These are phyloP conservation scores for Geotrichum siamense DNA, from an alignment of 1,139 yeast species.

Conservation along the genomic window DNA sequence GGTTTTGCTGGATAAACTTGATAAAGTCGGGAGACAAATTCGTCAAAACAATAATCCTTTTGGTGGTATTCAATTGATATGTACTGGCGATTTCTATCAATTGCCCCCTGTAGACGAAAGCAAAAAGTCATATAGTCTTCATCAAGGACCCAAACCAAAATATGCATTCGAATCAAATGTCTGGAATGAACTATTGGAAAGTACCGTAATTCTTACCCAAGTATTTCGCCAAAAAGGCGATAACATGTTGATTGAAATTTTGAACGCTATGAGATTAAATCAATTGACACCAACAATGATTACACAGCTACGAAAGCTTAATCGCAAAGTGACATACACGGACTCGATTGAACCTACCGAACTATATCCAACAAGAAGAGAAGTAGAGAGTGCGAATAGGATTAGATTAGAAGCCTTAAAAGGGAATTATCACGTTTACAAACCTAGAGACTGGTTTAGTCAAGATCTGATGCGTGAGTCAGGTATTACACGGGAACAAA, in stretches of 20 bases:
- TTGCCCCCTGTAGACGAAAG: constrained; percentile 61
- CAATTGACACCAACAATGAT: constrained; percentile 43
- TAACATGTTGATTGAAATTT: constrained; percentile 57
- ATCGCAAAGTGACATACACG: constrained; percentile 48
- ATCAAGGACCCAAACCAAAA: constrained; percentile 30
- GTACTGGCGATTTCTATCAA: constrained; percentile 83
- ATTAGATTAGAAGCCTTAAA: constrained; percentile 42
- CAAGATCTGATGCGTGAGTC: constrained; percentile 1
- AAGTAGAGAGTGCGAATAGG: constrained; percentile 65
- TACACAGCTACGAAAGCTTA: constrained; percentile 42
- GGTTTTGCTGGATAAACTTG: constrained; percentile 54
- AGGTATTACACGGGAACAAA: constrained; percentile 6
- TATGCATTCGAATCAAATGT: constrained; percentile 75
- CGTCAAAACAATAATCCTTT: constrained; percentile 36
- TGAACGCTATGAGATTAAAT: constrained; percentile 69
- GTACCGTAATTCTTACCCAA: constrained; percentile 58
- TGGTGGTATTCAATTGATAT: constrained; percentile 74
- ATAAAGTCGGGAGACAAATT: constrained; percentile 49
- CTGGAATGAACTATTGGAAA: constrained; percentile 60
- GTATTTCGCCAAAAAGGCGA: constrained; percentile 94
- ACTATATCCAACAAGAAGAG: constrained; percentile 63
- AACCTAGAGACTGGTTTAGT: not conserved
- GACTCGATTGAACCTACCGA: constrained; percentile 83
- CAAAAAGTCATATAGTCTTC: constrained; percentile 21
- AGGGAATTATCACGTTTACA: constrained; percentile 12